Evolutionary conservation across 169 alveolate genomes (phyloP).

Genomic region (Cryptosporidium meleagridis): DNA sequence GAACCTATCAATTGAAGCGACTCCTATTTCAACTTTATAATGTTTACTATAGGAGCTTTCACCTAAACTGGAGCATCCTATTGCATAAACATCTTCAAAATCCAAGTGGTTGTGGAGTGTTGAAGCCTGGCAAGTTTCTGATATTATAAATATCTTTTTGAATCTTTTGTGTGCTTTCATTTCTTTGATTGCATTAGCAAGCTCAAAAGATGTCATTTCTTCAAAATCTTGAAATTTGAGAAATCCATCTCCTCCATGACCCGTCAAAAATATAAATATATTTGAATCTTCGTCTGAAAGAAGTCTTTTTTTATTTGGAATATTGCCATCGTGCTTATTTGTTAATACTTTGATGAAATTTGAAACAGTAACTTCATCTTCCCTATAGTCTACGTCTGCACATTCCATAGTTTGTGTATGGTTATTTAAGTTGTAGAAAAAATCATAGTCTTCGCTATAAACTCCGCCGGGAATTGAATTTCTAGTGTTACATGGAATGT

Average conservation of each 20-base stretch:
- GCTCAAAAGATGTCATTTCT: slow-evolving; percentile 83
- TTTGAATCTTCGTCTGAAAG: slow-evolving; percentile 80
- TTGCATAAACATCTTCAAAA: slow-evolving; percentile 79
- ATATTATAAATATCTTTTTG: slow-evolving; percentile 80
- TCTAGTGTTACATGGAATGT: slow-evolving; percentile 86
- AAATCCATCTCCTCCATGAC: slow-evolving; percentile 88
- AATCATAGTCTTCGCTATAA: slow-evolving; percentile 75
- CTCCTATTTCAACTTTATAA: slow-evolving; percentile 45
- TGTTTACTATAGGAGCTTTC: slow-evolving; percentile 62
- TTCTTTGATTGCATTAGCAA: slow-evolving; percentile 82
- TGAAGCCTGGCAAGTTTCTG: slow-evolving; percentile 88
- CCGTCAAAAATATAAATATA: slow-evolving; percentile 82
- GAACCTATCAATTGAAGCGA: slow-evolving; percentile 66
- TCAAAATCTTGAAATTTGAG: slow-evolving; percentile 84
- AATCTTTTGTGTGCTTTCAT: slow-evolving; percentile 81
- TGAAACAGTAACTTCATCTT: slow-evolving; percentile 81
- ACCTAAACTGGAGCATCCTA: slow-evolving; percentile 62
- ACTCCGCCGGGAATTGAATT: slow-evolving; percentile 86
- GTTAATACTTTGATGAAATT: slow-evolving; percentile 80
- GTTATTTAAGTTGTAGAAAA: slow-evolving; percentile 47
- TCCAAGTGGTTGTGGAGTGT: slow-evolving; percentile 80
- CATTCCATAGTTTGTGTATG: slow-evolving; percentile 78
- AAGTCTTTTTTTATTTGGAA: slow-evolving; percentile 80
- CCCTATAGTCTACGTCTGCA: slow-evolving; percentile 80
- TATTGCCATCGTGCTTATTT: slow-evolving; percentile 78